phyloP scores from a whole-genome alignment of 2,329 filamentous ascomycete genomes.

The Bipolaris gigantea region DNA sequence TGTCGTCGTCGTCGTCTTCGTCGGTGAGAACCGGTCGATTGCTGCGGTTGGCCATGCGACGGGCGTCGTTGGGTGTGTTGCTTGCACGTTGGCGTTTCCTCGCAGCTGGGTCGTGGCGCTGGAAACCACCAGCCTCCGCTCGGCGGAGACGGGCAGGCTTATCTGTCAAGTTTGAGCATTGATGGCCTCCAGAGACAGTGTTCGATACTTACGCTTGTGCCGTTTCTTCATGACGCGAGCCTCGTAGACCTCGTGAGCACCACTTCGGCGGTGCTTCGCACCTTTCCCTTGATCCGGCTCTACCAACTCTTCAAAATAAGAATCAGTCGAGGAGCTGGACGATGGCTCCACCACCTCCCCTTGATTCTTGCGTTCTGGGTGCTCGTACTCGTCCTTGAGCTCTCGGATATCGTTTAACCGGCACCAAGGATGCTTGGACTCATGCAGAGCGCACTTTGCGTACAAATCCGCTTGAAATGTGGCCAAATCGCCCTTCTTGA shows the following conservation, averaged over 20 bases:
- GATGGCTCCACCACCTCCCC: constrained; percentile 15
- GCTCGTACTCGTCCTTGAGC: constrained; percentile 34
- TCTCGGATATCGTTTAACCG: constrained; percentile 36
- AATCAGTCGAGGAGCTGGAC: constrained; percentile 29
- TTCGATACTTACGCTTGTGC: constrained; percentile 27
- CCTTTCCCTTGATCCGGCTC: constrained; percentile 29
- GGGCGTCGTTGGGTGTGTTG: constrained; percentile 7
- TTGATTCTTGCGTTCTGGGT: constrained; percentile 20
- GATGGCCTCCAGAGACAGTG: not conserved
- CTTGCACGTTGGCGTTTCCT: constrained; percentile 12
- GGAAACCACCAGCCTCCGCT: constrained; percentile 26
- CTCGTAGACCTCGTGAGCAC: constrained; percentile 35
- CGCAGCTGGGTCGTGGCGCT: constrained; percentile 28
- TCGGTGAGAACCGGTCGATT: constrained; percentile 14
- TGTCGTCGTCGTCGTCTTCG: constrained; percentile 11
- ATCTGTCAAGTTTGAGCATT: constrained; percentile 15
- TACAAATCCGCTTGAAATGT: constrained; percentile 33
- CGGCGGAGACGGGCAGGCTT: constrained; percentile 32
- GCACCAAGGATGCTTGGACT: constrained; percentile 37
- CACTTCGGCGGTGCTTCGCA: constrained; percentile 19
- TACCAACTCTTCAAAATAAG: constrained; percentile 35
- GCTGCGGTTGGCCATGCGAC: not conserved
- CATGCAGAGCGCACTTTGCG: constrained; percentile 29
- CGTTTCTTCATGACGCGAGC: constrained; percentile 31
- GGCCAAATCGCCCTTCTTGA: constrained; percentile 30